Conservation (phyloP, 225 moss, liverwort and hornwort genomes). For the Lunularia cruciata region DNA sequence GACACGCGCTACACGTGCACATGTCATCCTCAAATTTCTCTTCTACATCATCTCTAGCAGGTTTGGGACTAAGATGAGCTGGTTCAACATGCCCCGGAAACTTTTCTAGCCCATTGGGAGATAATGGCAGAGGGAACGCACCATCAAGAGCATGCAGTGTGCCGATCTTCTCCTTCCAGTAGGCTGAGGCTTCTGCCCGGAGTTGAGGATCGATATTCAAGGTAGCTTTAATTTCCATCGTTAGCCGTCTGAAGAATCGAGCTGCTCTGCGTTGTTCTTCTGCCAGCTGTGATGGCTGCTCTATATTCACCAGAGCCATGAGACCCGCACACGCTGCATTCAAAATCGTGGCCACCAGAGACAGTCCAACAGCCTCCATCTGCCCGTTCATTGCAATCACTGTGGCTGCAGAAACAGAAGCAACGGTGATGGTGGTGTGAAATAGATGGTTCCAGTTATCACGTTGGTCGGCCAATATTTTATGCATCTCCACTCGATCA, state of each 20-base stretch:
- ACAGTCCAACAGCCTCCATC: slow-evolving; percentile 29
- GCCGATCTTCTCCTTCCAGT: slow-evolving; percentile 47
- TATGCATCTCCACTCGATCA: slow-evolving; percentile 55
- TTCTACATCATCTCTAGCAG: neutral
- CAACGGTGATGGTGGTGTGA: slow-evolving; percentile 49
- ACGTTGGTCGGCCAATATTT: slow-evolving; percentile 51
- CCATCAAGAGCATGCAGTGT: slow-evolving; percentile 44
- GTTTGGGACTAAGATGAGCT: neutral
- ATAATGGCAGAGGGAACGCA: slow-evolving; percentile 57
- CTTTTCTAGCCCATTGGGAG: slow-evolving; percentile 43
- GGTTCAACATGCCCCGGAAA: slow-evolving; percentile 44
- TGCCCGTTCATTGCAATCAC: slow-evolving; percentile 43
- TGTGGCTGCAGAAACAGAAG: slow-evolving; percentile 38
- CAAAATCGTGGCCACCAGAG: slow-evolving; percentile 46
- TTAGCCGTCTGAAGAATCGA: slow-evolving; percentile 45
- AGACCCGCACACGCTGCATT: slow-evolving; percentile 38
- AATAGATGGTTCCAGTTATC: slow-evolving; percentile 68
- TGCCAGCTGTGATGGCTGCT: slow-evolving; percentile 60
- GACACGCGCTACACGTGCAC: neutral
- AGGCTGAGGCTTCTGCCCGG: slow-evolving; percentile 53
- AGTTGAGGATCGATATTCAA: slow-evolving; percentile 50
- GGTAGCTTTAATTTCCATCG: slow-evolving; percentile 50
- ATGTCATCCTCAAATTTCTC: neutral
- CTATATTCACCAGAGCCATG: slow-evolving; percentile 46
- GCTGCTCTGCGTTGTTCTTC: slow-evolving; percentile 70